Base-by-base conservation (phyloP, 2,329 filamentous ascomycete species). In the Pyricularia sp. region DNA sequence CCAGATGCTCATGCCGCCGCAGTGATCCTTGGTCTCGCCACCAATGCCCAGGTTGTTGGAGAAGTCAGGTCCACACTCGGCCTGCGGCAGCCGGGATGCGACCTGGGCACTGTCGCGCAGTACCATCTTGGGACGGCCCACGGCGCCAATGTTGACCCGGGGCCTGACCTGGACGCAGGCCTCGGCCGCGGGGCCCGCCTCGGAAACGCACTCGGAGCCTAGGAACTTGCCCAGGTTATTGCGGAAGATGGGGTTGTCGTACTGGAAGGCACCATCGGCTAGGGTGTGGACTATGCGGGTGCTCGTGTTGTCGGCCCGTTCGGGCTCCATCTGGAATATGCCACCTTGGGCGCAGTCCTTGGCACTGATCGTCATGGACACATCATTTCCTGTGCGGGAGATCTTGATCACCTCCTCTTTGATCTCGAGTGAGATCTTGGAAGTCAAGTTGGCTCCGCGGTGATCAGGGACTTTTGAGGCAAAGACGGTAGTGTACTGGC, bases 291-390 rank as follows among this genome's bases (percentile, higher is more conserved):
- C 30, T 9, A 65, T 12, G 30, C 64, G 64, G 12, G 64, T 65
- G 26, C 26, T 31, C 5, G 64, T 28, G 64, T 65, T 65, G 30
- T 65, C 64, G 26, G 64, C 64, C 14, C 64, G 64, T 33, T 23
- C 64, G 64, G 64, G 64, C 14, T 65, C 64, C 64, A 23, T 36
- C 64, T 65, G 64, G 28, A 65, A 65, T 30, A 65, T 65, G 30
- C 64, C 64, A 26, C 64, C 64, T 25, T 65, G 64, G 64, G 64
- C 64, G 64, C 64, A 65, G 64, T 65, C 64, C 64, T 65, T 65
- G 64, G 64, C 64, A 12, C 2, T n/a, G 17, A 65, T n/a, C 10
- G 64, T 33, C 12, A 65, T n/a, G 64, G 64, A 65, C 17, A 65
- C 28, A 14, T 30, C 64, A 12, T 30, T 30, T 23, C 64, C 64